Evolutionary conservation across 139 green algal species (phyloP).

Genomic region (Nannochloris sp.): DNA sequence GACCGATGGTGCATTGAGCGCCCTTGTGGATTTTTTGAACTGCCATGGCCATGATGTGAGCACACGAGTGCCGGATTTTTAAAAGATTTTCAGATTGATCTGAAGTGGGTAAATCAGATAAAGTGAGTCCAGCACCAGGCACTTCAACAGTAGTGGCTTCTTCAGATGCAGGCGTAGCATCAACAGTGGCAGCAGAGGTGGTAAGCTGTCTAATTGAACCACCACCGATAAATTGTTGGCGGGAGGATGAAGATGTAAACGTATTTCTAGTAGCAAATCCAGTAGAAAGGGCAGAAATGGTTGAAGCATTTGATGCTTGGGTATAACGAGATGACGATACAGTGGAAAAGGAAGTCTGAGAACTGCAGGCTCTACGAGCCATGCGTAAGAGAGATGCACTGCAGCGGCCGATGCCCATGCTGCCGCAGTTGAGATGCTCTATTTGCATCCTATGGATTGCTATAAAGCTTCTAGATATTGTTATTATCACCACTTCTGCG

Average conservation of each 20-base stretch:
- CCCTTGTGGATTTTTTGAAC: constrained; percentile 86
- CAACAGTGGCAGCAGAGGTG: background rate
- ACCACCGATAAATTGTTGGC: background rate
- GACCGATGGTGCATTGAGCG: constrained; percentile 88
- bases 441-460: background rate
- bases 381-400: background rate
- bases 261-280: background rate
- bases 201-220: background rate
- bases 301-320: background rate
- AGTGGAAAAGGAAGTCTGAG: background rate
- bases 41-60: constrained; percentile 98
- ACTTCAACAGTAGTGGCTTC: background rate
- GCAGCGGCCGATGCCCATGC: background rate
- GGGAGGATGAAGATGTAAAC: background rate
- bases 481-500: background rate
- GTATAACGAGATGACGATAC: background rate
- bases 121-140: background rate
- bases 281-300: background rate
- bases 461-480: background rate
- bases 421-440: background rate
- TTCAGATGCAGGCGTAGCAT: background rate
- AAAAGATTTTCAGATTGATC: constrained; percentile 74
- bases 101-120: constrained; percentile 49
- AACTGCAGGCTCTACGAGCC: background rate
- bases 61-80: constrained; percentile 79